Evolutionary conservation across 2,329 filamentous ascomycete species (phyloP), one percentile per base, ranked within the genome.

Genomic region (Fusarium anthophilum): DNA sequence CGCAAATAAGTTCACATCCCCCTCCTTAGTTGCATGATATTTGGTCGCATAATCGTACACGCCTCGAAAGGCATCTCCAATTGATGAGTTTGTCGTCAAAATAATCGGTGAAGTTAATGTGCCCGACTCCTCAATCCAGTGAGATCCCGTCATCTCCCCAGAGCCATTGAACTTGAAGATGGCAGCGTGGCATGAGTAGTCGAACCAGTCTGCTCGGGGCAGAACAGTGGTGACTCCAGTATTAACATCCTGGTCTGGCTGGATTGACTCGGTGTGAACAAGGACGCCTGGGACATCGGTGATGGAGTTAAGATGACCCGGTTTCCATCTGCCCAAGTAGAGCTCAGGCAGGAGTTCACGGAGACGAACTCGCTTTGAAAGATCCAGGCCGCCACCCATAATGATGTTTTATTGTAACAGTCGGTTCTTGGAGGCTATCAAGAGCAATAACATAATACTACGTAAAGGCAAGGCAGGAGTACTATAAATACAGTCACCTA

Each of bases 81-180:
- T 85, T 5, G 86, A 83, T 44, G 90, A 87, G 8, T 87, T 87
- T 58, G 88, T 90, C 6, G 90, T 92, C 60, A 92, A 83, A 60
- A 91, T 78, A 64, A 92, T 87, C 8, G 90, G 91, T 6, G 87
- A 89, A 61, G 87, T 85, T 8, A 91, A 80, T 8, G 90, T 82
- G 0, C 90, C 90, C 1, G 89, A 89, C 78, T 92, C 90, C 22
- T 89, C 85, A 67, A 92, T 87, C 86, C 88, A 90, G 74, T 91
- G 88, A 15, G 83, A 83, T 6, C 90, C 89, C 0, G 90, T 91
- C 82, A 91, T 83, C 79, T 91, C 89, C 47, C 91, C 90, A 51
- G 86, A 87, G 62, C 90, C 90, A 73, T 92, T 92, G 83, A 92
- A 91, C 69, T 86, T 85, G 80, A 91, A 91, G 54, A 88, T 76